Conservation (phyloP, 1,139 yeast genomes). For the Geotrichum macrosporum region DNA sequence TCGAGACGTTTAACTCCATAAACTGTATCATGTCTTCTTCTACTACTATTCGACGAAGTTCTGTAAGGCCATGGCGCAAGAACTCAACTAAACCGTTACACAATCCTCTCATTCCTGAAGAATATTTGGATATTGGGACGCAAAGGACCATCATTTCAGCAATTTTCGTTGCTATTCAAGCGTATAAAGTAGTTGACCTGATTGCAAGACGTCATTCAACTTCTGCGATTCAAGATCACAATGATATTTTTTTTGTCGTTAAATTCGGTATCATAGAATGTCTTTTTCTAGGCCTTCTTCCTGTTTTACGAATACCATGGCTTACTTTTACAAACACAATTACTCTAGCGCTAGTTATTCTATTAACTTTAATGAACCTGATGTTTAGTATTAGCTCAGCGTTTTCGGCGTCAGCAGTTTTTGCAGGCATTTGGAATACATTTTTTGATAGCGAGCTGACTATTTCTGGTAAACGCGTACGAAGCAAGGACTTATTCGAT, state of each 20-base stretch:
- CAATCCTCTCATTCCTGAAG: conserved; percentile 36
- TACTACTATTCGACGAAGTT: conserved; percentile 8
- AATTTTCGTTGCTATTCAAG: conserved; percentile 67
- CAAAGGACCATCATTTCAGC: conserved; percentile 67
- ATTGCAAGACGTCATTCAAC: conserved; percentile 39
- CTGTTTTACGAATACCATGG: conserved; percentile 70
- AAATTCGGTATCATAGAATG: conserved; percentile 76
- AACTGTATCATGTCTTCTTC: conserved; percentile 15
- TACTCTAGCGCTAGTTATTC: conserved; percentile 39
- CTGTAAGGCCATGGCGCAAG: conserved; percentile 22
- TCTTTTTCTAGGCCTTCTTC: conserved; percentile 60
- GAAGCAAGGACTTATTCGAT: conserved; percentile 47
- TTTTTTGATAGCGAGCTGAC: conserved; percentile 60
- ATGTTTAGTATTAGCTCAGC: conserved; percentile 38
- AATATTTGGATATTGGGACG: conserved; percentile 63
- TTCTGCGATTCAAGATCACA: conserved; percentile 45
- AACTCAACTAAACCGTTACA: conserved; percentile 6
- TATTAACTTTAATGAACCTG: conserved; percentile 39
- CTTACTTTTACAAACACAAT: conserved; percentile 48
- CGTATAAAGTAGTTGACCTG: conserved; percentile 76
- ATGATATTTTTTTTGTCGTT: conserved; percentile 49
- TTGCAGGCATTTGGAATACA: conserved; percentile 46
- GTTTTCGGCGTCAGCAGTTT: conserved; percentile 49
- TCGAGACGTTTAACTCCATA: background rate
- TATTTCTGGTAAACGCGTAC: conserved; percentile 52